Percentiles rank a stretch among this genome's conserved stretches.
These are phyloP conservation scores for Tricholoma flavovirens DNA, from an alignment of 768 basidiomycete genomes.

Conservation along the genomic window DNA sequence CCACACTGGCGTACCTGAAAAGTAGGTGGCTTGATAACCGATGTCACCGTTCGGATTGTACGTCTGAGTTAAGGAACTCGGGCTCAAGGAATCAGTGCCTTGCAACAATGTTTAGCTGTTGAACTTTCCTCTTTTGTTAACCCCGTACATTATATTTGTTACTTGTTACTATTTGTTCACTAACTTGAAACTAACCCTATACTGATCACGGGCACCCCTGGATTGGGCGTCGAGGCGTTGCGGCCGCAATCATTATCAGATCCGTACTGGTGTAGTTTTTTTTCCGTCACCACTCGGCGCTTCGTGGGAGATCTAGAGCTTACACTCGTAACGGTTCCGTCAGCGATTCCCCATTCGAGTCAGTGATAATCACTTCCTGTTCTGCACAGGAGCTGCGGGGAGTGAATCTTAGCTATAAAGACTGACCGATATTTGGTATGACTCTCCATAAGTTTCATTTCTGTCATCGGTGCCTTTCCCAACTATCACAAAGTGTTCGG, in stretches of 20 bases:
- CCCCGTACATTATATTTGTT: slow-evolving; percentile 26
- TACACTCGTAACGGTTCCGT: slow-evolving; percentile 21
- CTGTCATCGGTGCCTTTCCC: slow-evolving; percentile 8
- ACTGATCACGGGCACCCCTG: slow-evolving; percentile 24
- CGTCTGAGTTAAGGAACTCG: not conserved
- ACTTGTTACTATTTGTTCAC: too few relatives aligned
- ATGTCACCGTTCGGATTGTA: too few relatives aligned
- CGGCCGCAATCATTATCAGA: slow-evolving; percentile 32
- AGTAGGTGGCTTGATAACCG: too few relatives aligned
- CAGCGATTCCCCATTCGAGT: slow-evolving; percentile 32
- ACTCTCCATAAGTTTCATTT: slow-evolving; percentile 26
- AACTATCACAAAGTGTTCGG: slow-evolving; percentile 5
- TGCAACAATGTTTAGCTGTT: not conserved
- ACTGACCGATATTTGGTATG: slow-evolving; percentile 18
- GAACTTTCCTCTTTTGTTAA: slow-evolving; percentile 16
- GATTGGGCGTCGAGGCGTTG: slow-evolving; percentile 30
- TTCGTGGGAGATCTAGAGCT: slow-evolving; percentile 20
- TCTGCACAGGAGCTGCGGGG: slow-evolving; percentile 26
- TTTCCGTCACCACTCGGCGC: slow-evolving; percentile 23
- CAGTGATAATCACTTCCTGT: slow-evolving; percentile 33
- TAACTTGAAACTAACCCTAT: slow-evolving; percentile 26
- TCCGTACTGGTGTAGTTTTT: slow-evolving; percentile 19
- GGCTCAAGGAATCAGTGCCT: not conserved
- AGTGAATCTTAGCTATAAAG: slow-evolving; percentile 23
- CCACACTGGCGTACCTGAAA: too few relatives aligned